Conservation (phyloP, 1,139 yeast genomes). For the Sugiyamaella grinbergsii region DNA sequence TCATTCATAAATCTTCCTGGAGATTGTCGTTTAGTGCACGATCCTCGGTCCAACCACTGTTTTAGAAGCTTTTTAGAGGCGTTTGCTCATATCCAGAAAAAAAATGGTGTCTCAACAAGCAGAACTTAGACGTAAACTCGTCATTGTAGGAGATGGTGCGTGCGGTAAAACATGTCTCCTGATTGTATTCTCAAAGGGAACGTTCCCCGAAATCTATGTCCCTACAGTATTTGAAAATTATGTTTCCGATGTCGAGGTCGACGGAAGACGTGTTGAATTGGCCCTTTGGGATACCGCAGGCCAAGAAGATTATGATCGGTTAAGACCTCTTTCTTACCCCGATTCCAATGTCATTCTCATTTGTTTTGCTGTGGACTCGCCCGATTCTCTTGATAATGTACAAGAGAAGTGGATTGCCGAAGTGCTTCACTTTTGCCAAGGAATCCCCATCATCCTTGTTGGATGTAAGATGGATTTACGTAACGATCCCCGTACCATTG, state of each 20-base stretch:
- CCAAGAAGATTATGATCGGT: constrained; percentile 94
- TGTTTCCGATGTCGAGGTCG: constrained; percentile 89
- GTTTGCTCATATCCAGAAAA: neutral
- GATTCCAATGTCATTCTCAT: constrained; percentile 90
- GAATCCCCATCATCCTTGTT: constrained; percentile 86
- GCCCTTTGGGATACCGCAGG: constrained; percentile 99
- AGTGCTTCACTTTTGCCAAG: constrained; percentile 91
- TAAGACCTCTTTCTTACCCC: constrained; percentile 91
- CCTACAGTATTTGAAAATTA: constrained; percentile 96
- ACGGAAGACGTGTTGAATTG: constrained; percentile 90
- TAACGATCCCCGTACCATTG: constrained; percentile 72
- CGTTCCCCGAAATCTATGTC: constrained; percentile 93
- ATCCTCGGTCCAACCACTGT: too few species aligned
- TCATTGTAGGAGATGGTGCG: constrained; percentile 94
- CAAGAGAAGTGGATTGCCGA: constrained; percentile 95
- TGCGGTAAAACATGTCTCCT: constrained; percentile 80
- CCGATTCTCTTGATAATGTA: constrained; percentile 90
- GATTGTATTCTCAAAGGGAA: constrained; percentile 76
- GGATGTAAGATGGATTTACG: constrained; percentile 93
- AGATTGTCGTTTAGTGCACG: too few species aligned
- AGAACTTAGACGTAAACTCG: constrained; percentile 63
- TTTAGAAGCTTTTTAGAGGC: too few species aligned
- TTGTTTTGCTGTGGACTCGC: constrained; percentile 89
- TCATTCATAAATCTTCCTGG: too few species aligned
- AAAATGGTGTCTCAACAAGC: constrained; percentile 43